phyloP scores from a whole-genome alignment of 495 filamentous ascomycete genomes.

The Trichoderma virens region DNA sequence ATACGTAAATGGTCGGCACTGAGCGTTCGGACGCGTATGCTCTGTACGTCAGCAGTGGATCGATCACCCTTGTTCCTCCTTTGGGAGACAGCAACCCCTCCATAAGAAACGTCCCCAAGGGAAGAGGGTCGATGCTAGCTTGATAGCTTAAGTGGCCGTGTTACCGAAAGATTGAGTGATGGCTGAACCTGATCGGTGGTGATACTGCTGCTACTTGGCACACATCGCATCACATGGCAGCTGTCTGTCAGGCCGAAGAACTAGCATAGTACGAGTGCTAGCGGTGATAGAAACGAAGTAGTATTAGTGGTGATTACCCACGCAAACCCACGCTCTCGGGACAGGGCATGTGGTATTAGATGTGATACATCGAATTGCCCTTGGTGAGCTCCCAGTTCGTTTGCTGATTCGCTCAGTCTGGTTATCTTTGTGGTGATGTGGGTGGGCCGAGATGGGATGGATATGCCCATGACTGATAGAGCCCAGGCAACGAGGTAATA shows the following conservation, averaged over 20 bases:
- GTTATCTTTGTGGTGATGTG: background rate
- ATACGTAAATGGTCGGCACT: background rate
- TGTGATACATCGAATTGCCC: background rate
- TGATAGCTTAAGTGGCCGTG: conserved; percentile 3
- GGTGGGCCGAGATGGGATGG: background rate
- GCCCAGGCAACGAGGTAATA: background rate
- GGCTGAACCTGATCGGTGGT: background rate
- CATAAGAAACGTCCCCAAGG: background rate
- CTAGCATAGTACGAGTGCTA: background rate
- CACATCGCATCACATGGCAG: background rate
- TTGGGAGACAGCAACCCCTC: background rate
- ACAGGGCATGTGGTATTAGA: background rate
- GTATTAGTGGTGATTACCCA: background rate
- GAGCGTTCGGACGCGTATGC: background rate
- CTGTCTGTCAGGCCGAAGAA: background rate
- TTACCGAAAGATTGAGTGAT: background rate
- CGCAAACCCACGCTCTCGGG: background rate
- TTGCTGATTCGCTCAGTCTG: background rate
- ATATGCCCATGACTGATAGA: background rate
- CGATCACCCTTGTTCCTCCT: background rate
- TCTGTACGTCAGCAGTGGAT: conserved; percentile 7
- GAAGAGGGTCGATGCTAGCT: conserved; percentile 1
- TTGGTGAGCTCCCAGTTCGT: background rate
- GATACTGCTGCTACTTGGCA: background rate
- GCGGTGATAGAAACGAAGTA: background rate